Conservation (phyloP, 164 flowering plant species). For the Akebia trifoliata region DNA sequence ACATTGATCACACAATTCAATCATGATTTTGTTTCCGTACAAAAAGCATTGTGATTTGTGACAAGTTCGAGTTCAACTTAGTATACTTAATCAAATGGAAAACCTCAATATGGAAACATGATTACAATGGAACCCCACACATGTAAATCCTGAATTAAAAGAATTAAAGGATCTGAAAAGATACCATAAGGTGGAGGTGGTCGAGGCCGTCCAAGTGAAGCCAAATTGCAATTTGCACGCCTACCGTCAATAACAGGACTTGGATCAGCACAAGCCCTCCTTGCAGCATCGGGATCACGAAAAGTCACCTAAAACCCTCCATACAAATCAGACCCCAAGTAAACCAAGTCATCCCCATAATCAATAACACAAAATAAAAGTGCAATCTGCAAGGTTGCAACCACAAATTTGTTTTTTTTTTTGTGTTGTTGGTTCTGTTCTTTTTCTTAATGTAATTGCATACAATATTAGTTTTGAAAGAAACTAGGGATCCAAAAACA, state of each 20-base stretch:
- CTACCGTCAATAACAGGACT: conserved; percentile 83
- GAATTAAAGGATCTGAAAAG: conserved; percentile 16
- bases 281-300: conserved; percentile 85
- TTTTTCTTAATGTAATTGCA: not conserved
- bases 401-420: too few species aligned
- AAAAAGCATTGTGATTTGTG: too few species aligned
- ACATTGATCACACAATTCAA: too few species aligned
- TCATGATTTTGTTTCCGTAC: too few species aligned
- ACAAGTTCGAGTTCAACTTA: too few species aligned
- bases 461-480: not conserved
- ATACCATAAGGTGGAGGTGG: conserved; percentile 52
- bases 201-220: conserved; percentile 88
- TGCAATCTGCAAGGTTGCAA: too few species aligned
- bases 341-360: conserved; percentile 36
- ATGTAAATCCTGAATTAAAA: not conserved
- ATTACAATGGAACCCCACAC: too few species aligned
- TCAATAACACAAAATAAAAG: too few species aligned
- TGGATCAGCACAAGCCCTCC: conserved; percentile 83
- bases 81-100: too few species aligned
- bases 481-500: not conserved
- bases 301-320: conserved; percentile 93
- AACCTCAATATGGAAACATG: too few species aligned
- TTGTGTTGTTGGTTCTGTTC: too few species aligned
- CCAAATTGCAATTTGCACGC: conserved; percentile 87
- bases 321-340: conserved; percentile 30